These are phyloP conservation scores for Penicillium manginii DNA, from an alignment of 495 filamentous ascomycete genomes.

Conservation along the genomic window DNA sequence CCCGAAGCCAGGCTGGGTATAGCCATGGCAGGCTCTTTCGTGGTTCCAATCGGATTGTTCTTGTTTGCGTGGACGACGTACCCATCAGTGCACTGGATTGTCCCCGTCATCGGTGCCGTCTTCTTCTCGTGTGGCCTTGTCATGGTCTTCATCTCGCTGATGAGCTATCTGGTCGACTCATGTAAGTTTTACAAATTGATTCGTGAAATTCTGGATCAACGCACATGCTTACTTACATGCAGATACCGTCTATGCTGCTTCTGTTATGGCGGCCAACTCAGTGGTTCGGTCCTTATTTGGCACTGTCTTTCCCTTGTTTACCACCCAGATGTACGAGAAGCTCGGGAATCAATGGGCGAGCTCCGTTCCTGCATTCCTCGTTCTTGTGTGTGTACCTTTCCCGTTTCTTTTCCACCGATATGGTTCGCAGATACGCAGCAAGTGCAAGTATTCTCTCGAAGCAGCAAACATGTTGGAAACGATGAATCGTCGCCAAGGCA, in stretches of 20 bases:
- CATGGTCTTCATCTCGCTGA: background rate
- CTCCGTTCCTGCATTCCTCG: background rate
- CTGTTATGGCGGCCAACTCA: background rate
- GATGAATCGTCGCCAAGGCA: background rate
- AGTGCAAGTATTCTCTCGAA: background rate
- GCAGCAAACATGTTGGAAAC: background rate
- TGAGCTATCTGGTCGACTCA: constrained; percentile 1
- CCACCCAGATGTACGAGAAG: constrained; percentile 1
- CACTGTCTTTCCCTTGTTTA: background rate
- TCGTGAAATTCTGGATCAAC: background rate
- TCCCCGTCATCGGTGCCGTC: constrained; percentile 60
- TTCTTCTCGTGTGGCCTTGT: constrained; percentile 1
- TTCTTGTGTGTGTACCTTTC: background rate
- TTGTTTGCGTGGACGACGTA: constrained; percentile 79
- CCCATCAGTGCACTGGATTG: constrained; percentile 71
- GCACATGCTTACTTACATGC: background rate
- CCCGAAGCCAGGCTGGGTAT: background rate
- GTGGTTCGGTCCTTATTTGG: background rate
- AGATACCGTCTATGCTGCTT: background rate
- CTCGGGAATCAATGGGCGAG: constrained; percentile 1
- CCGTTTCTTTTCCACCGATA: background rate
- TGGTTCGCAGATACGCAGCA: background rate
- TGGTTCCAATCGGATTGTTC: constrained; percentile 70
- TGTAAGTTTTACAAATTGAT: background rate
- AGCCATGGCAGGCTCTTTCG: constrained; percentile 51